Conservation (phyloP, 768 basidiomycete genomes). For the Pisolithus marmoratus region DNA sequence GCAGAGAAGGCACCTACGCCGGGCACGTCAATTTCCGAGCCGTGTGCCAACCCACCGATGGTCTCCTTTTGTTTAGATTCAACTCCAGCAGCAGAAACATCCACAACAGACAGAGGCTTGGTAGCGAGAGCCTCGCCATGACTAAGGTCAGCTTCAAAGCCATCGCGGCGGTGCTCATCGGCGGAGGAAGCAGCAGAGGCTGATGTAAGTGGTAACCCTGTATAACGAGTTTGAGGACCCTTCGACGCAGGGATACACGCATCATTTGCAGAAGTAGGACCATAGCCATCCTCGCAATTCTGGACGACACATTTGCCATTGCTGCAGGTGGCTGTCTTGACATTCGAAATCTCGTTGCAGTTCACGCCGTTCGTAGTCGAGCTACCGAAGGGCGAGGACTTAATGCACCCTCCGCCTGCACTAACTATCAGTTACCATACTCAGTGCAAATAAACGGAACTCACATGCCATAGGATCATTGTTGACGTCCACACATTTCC, state of each 20-base stretch:
- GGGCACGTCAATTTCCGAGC: not conserved
- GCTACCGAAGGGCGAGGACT: conserved; percentile 15
- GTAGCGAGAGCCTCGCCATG: not conserved
- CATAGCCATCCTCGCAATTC: conserved; percentile 20
- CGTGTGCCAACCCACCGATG: not conserved
- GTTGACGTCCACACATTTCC: conserved; percentile 26
- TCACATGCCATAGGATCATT: conserved; percentile 26
- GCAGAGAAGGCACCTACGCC: not conserved
- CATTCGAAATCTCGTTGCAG: conserved; percentile 27
- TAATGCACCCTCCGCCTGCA: conserved; percentile 32
- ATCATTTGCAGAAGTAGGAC: conserved; percentile 3
- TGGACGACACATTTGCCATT: conserved; percentile 22
- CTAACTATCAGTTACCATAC: not conserved
- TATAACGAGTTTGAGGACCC: not conserved
- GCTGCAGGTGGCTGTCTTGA: conserved; percentile 25
- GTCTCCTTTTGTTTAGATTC: not conserved
- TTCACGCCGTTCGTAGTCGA: conserved; percentile 20
- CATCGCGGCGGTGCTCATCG: not conserved
- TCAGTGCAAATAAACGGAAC: conserved; percentile 6
- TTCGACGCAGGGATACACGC: conserved; percentile 8
- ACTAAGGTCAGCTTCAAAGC: not conserved
- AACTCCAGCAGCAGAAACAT: not conserved
- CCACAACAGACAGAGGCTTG: not conserved
- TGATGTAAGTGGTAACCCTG: not conserved
- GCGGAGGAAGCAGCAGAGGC: not conserved